phyloP scores from a whole-genome alignment of 1,284 basidiomycete species.

The Golubevia sp. region DNA sequence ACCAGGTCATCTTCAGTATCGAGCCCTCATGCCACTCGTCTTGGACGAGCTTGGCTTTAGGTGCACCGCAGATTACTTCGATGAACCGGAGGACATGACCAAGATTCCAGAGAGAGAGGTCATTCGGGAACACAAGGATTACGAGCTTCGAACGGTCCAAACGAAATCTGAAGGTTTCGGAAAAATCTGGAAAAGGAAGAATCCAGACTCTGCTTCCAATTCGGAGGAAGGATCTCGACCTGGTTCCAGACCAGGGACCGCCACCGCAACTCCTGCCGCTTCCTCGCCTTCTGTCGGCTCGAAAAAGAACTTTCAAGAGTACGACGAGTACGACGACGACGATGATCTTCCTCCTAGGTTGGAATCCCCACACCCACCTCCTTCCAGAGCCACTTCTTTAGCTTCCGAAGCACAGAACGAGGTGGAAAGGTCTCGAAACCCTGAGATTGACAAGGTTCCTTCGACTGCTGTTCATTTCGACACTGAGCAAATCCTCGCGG shows the following conservation, averaged over 20 bases:
- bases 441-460: constrained; percentile 24
- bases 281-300: constrained; percentile 3
- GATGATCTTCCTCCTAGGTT: constrained; percentile 40
- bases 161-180: constrained; percentile 42
- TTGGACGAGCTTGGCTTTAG: constrained; percentile 56
- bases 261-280: constrained; percentile 4
- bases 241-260: constrained; percentile 7
- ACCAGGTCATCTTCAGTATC: constrained; percentile 54
- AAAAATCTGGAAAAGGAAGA: constrained; percentile 33
- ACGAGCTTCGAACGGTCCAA: constrained; percentile 33
- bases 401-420: background rate
- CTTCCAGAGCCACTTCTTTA: background rate
- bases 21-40: constrained; percentile 55
- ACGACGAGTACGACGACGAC: constrained; percentile 43
- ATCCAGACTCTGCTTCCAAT: constrained; percentile 1
- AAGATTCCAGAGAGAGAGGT: constrained; percentile 53
- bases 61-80: constrained; percentile 59
- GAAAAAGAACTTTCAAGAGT: constrained; percentile 14
- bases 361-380: constrained; percentile 6
- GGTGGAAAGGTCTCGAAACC: constrained; percentile 11
- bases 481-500: constrained; percentile 44
- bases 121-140: constrained; percentile 14
- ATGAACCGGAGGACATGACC: constrained; percentile 56
- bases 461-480: constrained; percentile 31
- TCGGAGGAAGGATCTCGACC: background rate